A percentile compares a stretch with the other conserved stretches of the same genome.
Conservation (phyloP, 805 yeast genomes). For the Starmera amethionina region DNA sequence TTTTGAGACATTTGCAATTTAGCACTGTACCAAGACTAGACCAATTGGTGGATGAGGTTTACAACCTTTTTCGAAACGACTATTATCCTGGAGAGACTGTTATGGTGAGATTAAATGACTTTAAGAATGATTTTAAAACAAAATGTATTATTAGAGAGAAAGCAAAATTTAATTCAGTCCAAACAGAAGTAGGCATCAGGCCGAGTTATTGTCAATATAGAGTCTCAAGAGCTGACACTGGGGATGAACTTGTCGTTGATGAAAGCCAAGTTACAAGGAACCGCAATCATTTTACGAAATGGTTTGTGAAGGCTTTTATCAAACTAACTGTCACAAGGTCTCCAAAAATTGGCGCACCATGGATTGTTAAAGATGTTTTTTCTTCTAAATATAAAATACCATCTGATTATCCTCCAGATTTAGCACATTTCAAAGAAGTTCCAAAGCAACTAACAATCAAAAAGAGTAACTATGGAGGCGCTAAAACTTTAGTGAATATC, state of each 20-base stretch:
- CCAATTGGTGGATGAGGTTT: conserved; percentile 79
- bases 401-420: conserved; percentile 45
- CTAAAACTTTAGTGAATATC: too few species aligned
- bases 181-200: conserved; percentile 26
- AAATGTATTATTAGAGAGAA: conserved; percentile 68
- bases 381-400: conserved; percentile 63
- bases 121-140: conserved; percentile 17
- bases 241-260: conserved; percentile 59
- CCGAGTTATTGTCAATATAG: conserved; percentile 63
- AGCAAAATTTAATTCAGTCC: conserved; percentile 57
- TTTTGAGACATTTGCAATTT: conserved; percentile 77
- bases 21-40: conserved; percentile 76
- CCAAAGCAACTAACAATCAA: too few species aligned
- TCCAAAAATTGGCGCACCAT: conserved; percentile 84
- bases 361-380: conserved; percentile 80
- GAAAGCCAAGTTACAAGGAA: conserved; percentile 71
- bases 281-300: conserved; percentile 79
- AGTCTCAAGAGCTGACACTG: conserved; percentile 44
- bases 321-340: conserved; percentile 57
- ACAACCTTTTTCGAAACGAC: conserved; percentile 64
- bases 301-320: conserved; percentile 84
- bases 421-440: conserved; percentile 22
- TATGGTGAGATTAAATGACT: conserved; percentile 34
- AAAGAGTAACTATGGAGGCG: too few species aligned
- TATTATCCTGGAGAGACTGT: conserved; percentile 90